Base-by-base conservation (phyloP, 257 asterid species). In the Salvia miltiorrhiza region DNA sequence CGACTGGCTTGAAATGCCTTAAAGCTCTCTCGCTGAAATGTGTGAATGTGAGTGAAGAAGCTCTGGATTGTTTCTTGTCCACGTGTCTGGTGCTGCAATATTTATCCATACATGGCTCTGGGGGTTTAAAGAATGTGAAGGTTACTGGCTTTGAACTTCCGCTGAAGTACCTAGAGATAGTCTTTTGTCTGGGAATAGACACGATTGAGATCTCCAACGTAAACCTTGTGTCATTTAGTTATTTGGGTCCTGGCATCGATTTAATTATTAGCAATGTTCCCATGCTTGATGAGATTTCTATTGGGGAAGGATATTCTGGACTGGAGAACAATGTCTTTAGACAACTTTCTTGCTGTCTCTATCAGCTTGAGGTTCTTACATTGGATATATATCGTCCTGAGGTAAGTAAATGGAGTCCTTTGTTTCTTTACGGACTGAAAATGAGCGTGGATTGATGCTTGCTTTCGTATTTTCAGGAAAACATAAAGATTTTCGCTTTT, bases 291-390 rank as follows among this genome's bases (percentile, higher is more conserved):
- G 83, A 80, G 52, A 69, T 87, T 17, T 52, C 69, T 0, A 16
- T 80, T 20, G 65, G 76, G 0, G 65, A 20, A 63, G 71, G 74
- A 10, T 53, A 33, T 54, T 37, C 78, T 49, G 87, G 84, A 58
- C 10, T 76, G 32, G 83, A 72, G 24, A 80, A 78, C 63, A 76
- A 81, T 64, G 76, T 86, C n/a, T 80, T 82, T 58, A 74, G 73
- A 33, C 79, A 67, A 75, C 86, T 86, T 58, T 80, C 87, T 3
- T 62, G 86, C 55, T 80, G 87, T 74, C 65, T 84, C 23, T 19
- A 77, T 78, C 87, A 84, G 33, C 73, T 84, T 19, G 83, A 76
- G 78, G 67, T 74, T 72, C 85, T 86, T 54, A 84, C 83, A 1
- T 74, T 84, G 78, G 85, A 76, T 57, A 77, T 77, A 67, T 76